Evolutionary conservation across 371 early-diverging fungal species (phyloP), one percentile per base, ranked within the genome.

Genomic region (Actinomortierella ambigua): DNA sequence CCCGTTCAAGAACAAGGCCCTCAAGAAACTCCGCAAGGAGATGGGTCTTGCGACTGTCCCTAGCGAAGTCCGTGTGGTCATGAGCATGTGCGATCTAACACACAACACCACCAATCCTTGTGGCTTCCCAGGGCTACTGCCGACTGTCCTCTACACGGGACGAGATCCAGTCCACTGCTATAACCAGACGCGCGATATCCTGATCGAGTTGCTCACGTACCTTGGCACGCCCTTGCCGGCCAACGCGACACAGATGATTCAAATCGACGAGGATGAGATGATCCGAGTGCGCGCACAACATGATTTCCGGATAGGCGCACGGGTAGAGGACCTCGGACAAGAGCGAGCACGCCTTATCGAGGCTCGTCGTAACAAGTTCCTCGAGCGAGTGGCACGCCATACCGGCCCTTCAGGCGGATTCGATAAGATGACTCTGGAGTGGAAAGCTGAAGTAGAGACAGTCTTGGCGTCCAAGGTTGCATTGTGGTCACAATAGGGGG

Each of bases 61-160:
- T 34, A 11, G 11, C 34, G 34, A 34, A 6, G 34, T 34, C 4
- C 24, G 51, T n/a, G 51, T 51, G 17, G 28, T 51, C 34, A 51
- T 51, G 51, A 8, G 28, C 9, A 51, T 51, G 51, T 51, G 51
- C 28, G 51, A 51, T 28, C 51, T 51, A 3, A 28, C 24, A 18
- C 13, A 51, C n/a, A 28, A 28, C 34, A 4, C 51, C 4, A 51
- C 51, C 51, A 51, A 51, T 11, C 51, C 51, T 17, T 51, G 51
- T 51, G 51, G 51, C 15, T 51, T 51, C n/a, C 51, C 51, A 2
- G 51, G 51, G 3, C 51, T 51, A 18, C n/a, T 51, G n/a, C 51
- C 51, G n/a, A 51, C 51, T 4, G 51, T 27, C 17, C 24, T n/a
- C n/a, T 51, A 51, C n/a, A 27, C 51, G 1, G 51, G 28, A 22